phyloP scores from a whole-genome alignment of 805 yeast species.

The Candida pseudoglaebosa region DNA sequence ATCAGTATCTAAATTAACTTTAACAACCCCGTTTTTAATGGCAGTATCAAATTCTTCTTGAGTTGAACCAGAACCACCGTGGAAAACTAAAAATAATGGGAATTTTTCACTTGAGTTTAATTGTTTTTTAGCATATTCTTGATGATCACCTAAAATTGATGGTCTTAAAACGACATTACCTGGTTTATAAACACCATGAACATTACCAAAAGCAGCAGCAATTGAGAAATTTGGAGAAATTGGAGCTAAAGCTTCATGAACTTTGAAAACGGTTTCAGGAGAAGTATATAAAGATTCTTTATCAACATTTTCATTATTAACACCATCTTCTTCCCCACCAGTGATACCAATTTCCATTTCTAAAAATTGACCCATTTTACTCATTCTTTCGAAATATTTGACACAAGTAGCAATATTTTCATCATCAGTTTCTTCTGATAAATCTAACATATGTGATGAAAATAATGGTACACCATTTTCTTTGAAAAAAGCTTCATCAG shows the following conservation, averaged over 20 bases:
- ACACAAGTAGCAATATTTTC: conserved; percentile 93
- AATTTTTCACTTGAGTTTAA: conserved; percentile 47
- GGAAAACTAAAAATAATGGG: conserved; percentile 97
- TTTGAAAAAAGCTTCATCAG: conserved; percentile 90
- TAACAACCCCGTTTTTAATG: conserved; percentile 91
- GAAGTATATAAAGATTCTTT: conserved; percentile 87
- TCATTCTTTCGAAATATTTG: conserved; percentile 90
- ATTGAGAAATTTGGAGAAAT: conserved; percentile 97
- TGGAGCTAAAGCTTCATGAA: conserved; percentile 83
- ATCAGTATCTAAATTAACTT: conserved; percentile 99
- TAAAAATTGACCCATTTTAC: conserved; percentile 94
- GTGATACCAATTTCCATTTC: conserved; percentile 99
- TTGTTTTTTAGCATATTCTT: conserved; percentile 75
- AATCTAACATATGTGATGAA: conserved; percentile 98
- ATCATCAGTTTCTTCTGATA: conserved; percentile 94
- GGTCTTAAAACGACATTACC: conserved; percentile 96
- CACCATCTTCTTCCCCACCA: conserved; percentile 99
- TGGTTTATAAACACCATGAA: conserved; percentile 99
- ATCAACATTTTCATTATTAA: conserved; percentile 91
- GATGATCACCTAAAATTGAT: conserved; percentile 93
- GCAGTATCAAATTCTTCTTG: conserved; percentile 89
- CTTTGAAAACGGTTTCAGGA: conserved; percentile 91
- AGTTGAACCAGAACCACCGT: conserved; percentile 99
- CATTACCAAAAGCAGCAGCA: conserved; percentile 99
- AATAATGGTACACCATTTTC: conserved; percentile 89